Base-by-base conservation (phyloP, 257 asterid species). In the Scutellaria minor region DNA sequence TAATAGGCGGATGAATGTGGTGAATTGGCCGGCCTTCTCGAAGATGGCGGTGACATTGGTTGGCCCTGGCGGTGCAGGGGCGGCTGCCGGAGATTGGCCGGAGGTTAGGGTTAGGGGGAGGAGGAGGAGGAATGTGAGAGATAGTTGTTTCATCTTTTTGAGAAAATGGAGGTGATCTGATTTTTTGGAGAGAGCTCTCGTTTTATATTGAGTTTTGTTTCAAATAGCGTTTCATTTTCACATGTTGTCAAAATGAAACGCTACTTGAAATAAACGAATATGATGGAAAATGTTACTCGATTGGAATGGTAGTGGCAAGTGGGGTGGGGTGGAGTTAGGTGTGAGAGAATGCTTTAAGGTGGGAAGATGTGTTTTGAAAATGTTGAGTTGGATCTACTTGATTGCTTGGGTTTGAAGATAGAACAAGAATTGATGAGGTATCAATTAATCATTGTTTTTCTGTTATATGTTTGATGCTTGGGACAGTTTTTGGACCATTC, bases 41-140 rank as follows among this genome's bases (percentile, higher is more conserved):
- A 89, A 91, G 66, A 89, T 81, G 31, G 84, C 75, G 0, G 85
- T 84, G 54, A 89, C 62, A 47, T 89, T 82, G 20, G 86, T 44
- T 3, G 89, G 84, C 41, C 83, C 85, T 0, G 78, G 53, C 3
- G 86, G 92, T 3, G 70, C 82, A 4, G 91, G 85, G 41, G 87
- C 81, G 4, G 78, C 70, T 0, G 86, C 83, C 13, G 85, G 83
- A 22, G 85, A 52, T 14, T 83, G 89, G 41, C 83, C 81, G 35
- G 58, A 60, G 14, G 75, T 66, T 42, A 63, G 24, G 46, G 40
- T 40, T 73, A 35, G 58, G 66, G 44, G 66, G 27, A 75, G 14
- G 59, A 75, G 35, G 54, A 79, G 46, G 64, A 79, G 62, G 62
- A 70, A 11, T 47, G 75, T 69, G 37, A 56, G 59, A 13, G 47